phyloP scores from a whole-genome alignment of 495 filamentous ascomycete species.

The Trichoderma orchidacearum region DNA sequence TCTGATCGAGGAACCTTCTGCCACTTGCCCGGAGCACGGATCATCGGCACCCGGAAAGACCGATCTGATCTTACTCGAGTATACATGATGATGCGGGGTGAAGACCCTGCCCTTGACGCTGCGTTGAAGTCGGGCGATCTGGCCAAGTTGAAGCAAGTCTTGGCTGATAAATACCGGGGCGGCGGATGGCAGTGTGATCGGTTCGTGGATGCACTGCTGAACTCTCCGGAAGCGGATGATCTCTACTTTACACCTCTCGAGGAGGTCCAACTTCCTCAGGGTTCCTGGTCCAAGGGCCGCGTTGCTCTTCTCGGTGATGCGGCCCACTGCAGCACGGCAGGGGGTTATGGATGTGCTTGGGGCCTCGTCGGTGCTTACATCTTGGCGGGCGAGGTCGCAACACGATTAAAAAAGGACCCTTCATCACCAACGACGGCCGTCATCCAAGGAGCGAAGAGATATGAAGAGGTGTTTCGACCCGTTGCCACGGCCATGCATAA shows the following conservation, averaged over 20 bases:
- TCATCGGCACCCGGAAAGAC: constrained; percentile 15
- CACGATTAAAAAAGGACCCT: constrained; percentile 7
- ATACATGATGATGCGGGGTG: constrained; percentile 9
- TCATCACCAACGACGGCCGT: constrained; percentile 4
- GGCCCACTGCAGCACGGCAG: constrained; percentile 32
- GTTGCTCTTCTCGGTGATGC: constrained; percentile 43
- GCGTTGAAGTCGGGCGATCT: constrained; percentile 8
- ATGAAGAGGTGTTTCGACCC: constrained; percentile 10
- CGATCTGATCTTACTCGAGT: constrained; percentile 8
- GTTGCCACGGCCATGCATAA: constrained; percentile 6
- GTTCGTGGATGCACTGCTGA: constrained; percentile 21
- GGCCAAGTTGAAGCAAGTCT: constrained; percentile 22
- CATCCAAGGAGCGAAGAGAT: constrained; percentile 6
- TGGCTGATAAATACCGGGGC: constrained; percentile 22
- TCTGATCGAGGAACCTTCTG: constrained; percentile 7
- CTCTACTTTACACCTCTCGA: constrained; percentile 32
- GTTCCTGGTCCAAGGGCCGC: constrained; percentile 27
- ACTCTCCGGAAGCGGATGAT: constrained; percentile 21
- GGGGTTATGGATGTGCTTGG: constrained; percentile 33
- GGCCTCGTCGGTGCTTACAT: constrained; percentile 35
- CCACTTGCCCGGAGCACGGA: constrained; percentile 7
- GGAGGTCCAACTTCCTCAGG: constrained; percentile 21
- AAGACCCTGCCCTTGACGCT: constrained; percentile 4
- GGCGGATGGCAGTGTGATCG: constrained; percentile 30
- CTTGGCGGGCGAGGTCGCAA: constrained; percentile 38